These are phyloP conservation scores for Parathielavia hyrcaniae DNA, from an alignment of 495 filamentous ascomycete genomes.

Conservation along the genomic window DNA sequence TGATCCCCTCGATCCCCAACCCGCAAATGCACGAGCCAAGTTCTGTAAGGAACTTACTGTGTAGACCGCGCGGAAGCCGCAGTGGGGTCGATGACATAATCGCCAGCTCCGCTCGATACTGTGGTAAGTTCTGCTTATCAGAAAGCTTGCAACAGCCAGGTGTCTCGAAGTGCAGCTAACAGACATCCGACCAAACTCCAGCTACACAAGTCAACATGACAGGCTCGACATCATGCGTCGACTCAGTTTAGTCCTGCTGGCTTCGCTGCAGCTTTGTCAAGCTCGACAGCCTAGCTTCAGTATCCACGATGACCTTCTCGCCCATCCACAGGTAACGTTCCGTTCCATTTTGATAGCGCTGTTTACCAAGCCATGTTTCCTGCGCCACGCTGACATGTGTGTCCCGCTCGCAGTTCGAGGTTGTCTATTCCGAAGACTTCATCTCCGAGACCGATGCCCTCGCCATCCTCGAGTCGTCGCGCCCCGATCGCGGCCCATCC, in stretches of 20 bases:
- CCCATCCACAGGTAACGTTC: slow-evolving; percentile 91
- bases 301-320: slow-evolving; percentile 85
- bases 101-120: too few relatives aligned
- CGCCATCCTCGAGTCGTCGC: slow-evolving; percentile 44
- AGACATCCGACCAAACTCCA: background rate
- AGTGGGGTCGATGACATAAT: too few relatives aligned
- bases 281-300: slow-evolving; percentile 46
- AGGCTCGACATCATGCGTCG: slow-evolving; percentile 47
- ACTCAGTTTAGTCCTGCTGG: slow-evolving; percentile 38
- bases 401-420: slow-evolving; percentile 51
- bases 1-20: too few relatives aligned
- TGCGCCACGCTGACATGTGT: background rate
- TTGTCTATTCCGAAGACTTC: slow-evolving; percentile 68
- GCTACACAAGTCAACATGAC: slow-evolving; percentile 16
- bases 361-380: background rate
- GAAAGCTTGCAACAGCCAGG: too few relatives aligned
- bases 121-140: too few relatives aligned
- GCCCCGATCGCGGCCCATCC: slow-evolving; percentile 28
- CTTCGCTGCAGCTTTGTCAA: slow-evolving; percentile 35
- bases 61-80: too few relatives aligned
- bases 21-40: too few relatives aligned
- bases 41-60: too few relatives aligned
- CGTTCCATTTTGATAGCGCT: slow-evolving; percentile 12
- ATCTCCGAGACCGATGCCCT: slow-evolving; percentile 66
- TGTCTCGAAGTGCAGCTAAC: background rate